Evolutionary conservation across 768 basidiomycete species (phyloP).

Genomic region (Termitomyces sp.): DNA sequence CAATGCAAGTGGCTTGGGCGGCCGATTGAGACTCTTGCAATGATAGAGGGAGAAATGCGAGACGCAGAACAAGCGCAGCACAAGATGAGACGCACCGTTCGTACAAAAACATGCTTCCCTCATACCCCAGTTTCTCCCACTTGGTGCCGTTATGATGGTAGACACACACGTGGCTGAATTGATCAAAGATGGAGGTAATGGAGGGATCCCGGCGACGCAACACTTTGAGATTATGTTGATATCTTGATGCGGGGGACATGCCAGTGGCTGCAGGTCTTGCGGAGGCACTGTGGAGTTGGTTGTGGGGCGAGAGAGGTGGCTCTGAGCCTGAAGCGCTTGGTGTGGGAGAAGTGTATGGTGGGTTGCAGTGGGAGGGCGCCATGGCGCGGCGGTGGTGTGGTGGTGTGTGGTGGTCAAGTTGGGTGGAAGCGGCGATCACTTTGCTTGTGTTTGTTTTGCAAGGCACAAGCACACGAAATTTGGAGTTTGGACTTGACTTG

Average conservation of each 20-base stretch:
- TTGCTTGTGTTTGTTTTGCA: slow-evolving; percentile 9
- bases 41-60: neutral
- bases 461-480: slow-evolving; percentile 6
- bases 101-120: slow-evolving; percentile 88
- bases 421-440: neutral
- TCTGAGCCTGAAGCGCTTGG: slow-evolving; percentile 10
- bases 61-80: neutral
- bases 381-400: slow-evolving; percentile 15
- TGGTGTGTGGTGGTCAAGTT: slow-evolving; percentile 1
- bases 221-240: slow-evolving; percentile 76
- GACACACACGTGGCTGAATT: slow-evolving; percentile 83
- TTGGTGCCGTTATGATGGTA: slow-evolving; percentile 69
- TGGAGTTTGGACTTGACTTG: neutral
- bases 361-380: slow-evolving; percentile 26
- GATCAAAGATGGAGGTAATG: slow-evolving; percentile 77
- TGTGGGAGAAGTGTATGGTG: slow-evolving; percentile 13
- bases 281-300: slow-evolving; percentile 10
- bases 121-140: slow-evolving; percentile 81
- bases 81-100: slow-evolving; percentile 54
- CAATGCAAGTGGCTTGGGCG: neutral
- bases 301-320: slow-evolving; percentile 9
- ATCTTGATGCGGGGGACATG: slow-evolving; percentile 64
- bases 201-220: slow-evolving; percentile 74
- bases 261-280: slow-evolving; percentile 29
- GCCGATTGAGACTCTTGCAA: neutral